Conservation (phyloP, 108 stramenopile species). For the Pinguiococcus pyrenoidosus region DNA sequence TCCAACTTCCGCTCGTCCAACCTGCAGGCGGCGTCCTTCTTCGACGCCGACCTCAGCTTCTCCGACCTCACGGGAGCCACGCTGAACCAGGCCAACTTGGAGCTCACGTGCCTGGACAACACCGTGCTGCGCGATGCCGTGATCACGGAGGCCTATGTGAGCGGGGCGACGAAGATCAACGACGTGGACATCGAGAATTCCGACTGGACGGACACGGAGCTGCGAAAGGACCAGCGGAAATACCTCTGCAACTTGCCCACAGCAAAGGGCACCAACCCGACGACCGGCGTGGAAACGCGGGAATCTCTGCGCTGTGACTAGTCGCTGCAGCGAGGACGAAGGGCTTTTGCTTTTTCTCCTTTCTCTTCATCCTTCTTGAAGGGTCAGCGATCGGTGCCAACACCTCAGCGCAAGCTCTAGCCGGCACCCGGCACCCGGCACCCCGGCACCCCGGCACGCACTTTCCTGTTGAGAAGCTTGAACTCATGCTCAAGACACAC, state of each 20-base stretch:
- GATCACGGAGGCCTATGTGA: slow-evolving; percentile 71
- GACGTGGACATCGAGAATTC: slow-evolving; percentile 59
- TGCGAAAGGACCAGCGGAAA: slow-evolving; percentile 78
- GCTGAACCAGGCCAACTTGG: slow-evolving; percentile 51
- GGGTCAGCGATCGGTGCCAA: too few relatives aligned
- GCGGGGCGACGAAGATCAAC: slow-evolving; percentile 60
- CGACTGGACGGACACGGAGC: slow-evolving; percentile 67
- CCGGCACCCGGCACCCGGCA: too few relatives aligned
- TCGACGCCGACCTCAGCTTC: slow-evolving; percentile 81
- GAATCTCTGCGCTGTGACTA: too few relatives aligned
- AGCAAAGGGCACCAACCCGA: slow-evolving; percentile 77
- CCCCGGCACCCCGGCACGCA: too few relatives aligned
- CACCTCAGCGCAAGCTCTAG: too few relatives aligned
- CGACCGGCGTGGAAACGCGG: slow-evolving; percentile 72
- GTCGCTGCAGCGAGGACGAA: too few relatives aligned
- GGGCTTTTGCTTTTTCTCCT: too few relatives aligned
- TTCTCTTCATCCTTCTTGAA: too few relatives aligned
- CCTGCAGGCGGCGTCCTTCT: slow-evolving; percentile 64
- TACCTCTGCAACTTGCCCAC: slow-evolving; percentile 76
- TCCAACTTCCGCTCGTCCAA: slow-evolving; percentile 63
- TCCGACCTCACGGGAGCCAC: slow-evolving; percentile 32
- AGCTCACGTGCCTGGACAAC: slow-evolving; percentile 40
- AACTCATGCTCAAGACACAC: too few relatives aligned
- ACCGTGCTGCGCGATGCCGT: slow-evolving; percentile 53
- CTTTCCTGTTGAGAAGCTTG: too few relatives aligned